Percentiles rank a stretch among this genome's conserved stretches.
Conservation (phyloP, 371 early-diverging fungal species). For the Mortierella sp. region DNA sequence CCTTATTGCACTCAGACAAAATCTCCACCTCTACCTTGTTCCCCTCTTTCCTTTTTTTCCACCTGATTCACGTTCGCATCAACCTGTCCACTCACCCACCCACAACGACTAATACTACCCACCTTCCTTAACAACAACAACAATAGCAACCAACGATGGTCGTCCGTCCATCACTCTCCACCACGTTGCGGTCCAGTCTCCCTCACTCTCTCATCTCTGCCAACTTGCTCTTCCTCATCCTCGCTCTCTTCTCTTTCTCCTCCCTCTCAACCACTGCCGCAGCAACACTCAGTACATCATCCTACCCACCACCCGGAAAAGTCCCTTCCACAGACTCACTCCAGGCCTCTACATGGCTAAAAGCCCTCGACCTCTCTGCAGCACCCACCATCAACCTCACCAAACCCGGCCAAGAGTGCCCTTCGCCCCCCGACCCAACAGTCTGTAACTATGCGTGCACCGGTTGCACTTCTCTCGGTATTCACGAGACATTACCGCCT, state of each 20-base stretch:
- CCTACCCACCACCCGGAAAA: constrained; percentile 34
- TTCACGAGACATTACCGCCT: constrained; percentile 46
- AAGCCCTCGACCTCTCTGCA: constrained; percentile 58
- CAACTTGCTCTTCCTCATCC: background rate
- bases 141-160: background rate
- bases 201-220: background rate
- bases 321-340: constrained; percentile 52
- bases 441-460: constrained; percentile 32
- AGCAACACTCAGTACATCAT: background rate
- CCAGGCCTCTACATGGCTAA: constrained; percentile 59
- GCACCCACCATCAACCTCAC: constrained; percentile 24
- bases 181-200: background rate
- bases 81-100: background rate
- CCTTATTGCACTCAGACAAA: background rate
- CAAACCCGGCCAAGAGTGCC: constrained; percentile 34
- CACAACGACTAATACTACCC: background rate
- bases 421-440: background rate
- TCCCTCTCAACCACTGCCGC: background rate
- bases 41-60: no score
- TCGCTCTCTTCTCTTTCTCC: background rate
- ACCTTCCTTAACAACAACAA: background rate
- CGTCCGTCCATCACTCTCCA: background rate
- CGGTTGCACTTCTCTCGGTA: constrained; percentile 29
- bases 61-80: background rate
- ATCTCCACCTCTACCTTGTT: background rate